Percentiles rank a stretch among this genome's conserved stretches.
Conservation (phyloP, 1,139 yeast species). For the Taphrina populina region DNA sequence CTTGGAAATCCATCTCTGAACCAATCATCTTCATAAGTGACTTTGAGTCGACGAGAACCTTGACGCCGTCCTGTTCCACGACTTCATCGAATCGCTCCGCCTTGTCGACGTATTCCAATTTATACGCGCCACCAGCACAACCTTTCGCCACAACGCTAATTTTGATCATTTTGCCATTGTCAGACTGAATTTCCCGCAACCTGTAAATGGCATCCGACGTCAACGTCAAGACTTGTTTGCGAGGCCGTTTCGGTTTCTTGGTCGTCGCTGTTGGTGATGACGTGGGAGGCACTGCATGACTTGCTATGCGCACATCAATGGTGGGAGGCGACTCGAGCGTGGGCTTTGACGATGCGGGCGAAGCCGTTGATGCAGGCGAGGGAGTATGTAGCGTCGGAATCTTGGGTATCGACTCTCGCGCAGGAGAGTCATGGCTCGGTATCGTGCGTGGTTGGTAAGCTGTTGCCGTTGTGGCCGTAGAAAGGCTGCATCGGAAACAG, state of each 20-base stretch:
- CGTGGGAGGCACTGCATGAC: not conserved
- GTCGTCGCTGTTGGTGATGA: slow-evolving; percentile 1
- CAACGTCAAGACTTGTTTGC: slow-evolving; percentile 31
- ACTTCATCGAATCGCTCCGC: slow-evolving; percentile 94
- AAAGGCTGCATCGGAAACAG: slow-evolving; percentile 1
- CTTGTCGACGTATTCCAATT: slow-evolving; percentile 79
- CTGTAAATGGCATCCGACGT: slow-evolving; percentile 20
- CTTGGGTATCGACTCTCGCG: slow-evolving; percentile 19
- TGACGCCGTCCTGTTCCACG: slow-evolving; percentile 74
- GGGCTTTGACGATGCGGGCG: not conserved
- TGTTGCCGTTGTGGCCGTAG: slow-evolving; percentile 22
- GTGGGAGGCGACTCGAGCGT: slow-evolving; percentile 7
- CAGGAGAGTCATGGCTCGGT: slow-evolving; percentile 14
- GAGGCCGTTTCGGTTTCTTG: slow-evolving; percentile 24
- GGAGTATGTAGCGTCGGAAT: slow-evolving; percentile 2
- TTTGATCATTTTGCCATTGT: slow-evolving; percentile 61
- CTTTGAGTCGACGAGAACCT: slow-evolving; percentile 88
- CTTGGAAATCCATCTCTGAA: slow-evolving; percentile 97
- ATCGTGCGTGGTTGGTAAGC: slow-evolving; percentile 13
- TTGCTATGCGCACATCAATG: not conserved
- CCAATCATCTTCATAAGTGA: slow-evolving; percentile 95
- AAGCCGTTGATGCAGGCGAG: slow-evolving; percentile 7
- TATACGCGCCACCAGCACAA: slow-evolving; percentile 90
- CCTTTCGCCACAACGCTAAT: slow-evolving; percentile 96
- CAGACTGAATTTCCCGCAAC: slow-evolving; percentile 12